Base-by-base conservation (phyloP, 2,329 filamentous ascomycete genomes). In the Pseudodiploospora longispora region DNA sequence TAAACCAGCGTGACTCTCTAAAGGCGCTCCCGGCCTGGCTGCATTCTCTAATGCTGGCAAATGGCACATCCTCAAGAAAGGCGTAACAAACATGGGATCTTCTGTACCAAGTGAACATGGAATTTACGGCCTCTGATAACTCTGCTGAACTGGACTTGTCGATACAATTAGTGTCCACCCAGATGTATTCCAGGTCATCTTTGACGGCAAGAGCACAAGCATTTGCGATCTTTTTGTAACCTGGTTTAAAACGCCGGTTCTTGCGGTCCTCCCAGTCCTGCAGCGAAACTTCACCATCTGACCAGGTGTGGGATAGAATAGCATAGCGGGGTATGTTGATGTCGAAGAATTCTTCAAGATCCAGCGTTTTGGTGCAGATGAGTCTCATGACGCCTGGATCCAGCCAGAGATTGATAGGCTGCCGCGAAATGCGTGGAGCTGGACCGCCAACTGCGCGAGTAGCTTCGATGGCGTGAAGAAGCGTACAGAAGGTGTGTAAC, bases 291-390 rank as follows among this genome's bases (percentile, higher is more conserved):
- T 57, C 54, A 35, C 48, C 54, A 12, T 33, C 6, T 10, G 42
- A 46, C 55, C 55, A 57, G 1, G 51, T 55, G 33, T 57, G 55
- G 0, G 55, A 57, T 4, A 57, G 51, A 30, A 57, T 56, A n/a
- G 54, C 55, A 19, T 55, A 57, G 6, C 47, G 47, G 3, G 54
- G 54, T 19, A 41, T 41, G 37, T 38, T n/a, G 31, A 45, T 47
- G 31, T 50, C 43, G 32, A 32, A 49, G 38, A 53, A 54, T 4
- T 43, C 42, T 10, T 41, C 38, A 1, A 44, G n/a, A 3, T 44
- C 38, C 4, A 41, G 38, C 4, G 38, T 44, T 7, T 41, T 31
- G 6, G 42, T 41, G 28, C 41, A 40, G 2, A 44, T 40, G 10
- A 44, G 36, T 6, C 42, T 37, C 42, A 44, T 41, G n/a, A 6